phyloP scores from a whole-genome alignment of 1,139 yeast genomes.

The Meyerozyma sp. region DNA sequence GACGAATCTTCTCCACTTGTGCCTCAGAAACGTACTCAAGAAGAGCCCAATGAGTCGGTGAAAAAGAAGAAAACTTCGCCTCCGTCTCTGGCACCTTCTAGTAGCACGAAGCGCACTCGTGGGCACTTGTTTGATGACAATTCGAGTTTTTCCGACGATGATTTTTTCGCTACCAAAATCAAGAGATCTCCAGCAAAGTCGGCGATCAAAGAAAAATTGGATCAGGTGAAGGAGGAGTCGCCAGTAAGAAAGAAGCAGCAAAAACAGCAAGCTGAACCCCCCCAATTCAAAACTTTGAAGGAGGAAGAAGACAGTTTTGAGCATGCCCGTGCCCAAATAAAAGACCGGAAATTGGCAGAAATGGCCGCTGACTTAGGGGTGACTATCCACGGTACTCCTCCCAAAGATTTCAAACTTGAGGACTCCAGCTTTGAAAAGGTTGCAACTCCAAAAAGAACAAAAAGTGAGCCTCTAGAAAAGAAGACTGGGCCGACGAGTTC shows the following conservation, averaged over 20 bases:
- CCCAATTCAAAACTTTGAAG: conserved; percentile 1
- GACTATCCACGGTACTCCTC: conserved; percentile 16
- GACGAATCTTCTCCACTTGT: background rate
- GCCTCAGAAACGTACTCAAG: background rate
- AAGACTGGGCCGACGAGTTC: background rate
- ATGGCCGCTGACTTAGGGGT: conserved; percentile 26
- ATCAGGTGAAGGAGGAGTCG: background rate
- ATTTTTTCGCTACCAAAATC: background rate
- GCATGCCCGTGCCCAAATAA: background rate
- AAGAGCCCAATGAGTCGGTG: background rate
- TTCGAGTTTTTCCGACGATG: conserved; percentile 1
- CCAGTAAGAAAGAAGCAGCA: background rate
- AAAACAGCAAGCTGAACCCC: background rate
- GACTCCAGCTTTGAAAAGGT: conserved; percentile 4
- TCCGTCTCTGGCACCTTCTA: background rate
- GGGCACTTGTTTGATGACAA: conserved; percentile 1
- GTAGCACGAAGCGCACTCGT: background rate
- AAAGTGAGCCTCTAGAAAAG: conserved; percentile 5
- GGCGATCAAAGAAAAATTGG: background rate
- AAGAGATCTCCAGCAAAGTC: conserved; percentile 1
- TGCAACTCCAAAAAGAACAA: conserved; percentile 8
- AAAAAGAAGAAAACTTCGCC: background rate
- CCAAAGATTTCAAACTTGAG: conserved; percentile 8
- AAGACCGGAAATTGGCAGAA: conserved; percentile 6
- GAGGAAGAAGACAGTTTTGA: conserved; percentile 1